phyloP scores from a whole-genome alignment of 2,329 filamentous ascomycete species.

The Stachybotrys chlorohalonatus region DNA sequence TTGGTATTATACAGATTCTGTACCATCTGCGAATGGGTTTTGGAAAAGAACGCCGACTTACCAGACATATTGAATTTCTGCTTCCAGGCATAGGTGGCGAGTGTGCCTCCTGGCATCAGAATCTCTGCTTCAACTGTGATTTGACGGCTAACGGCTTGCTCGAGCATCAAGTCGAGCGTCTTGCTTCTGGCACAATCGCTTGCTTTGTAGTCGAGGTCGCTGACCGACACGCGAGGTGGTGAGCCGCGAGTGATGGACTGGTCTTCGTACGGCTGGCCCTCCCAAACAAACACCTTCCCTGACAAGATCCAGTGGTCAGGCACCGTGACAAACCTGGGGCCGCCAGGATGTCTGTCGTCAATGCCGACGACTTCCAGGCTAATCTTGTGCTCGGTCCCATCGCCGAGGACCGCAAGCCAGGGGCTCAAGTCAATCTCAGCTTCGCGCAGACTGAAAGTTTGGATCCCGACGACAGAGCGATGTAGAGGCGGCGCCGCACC shows the following conservation, averaged over 20 bases:
- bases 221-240: background rate
- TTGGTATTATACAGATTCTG: background rate
- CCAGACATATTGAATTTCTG: background rate
- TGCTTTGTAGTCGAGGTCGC: background rate
- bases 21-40: background rate
- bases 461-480: constrained; percentile 67
- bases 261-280: constrained; percentile 28
- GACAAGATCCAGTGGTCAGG: constrained; percentile 57
- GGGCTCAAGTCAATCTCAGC: constrained; percentile 77
- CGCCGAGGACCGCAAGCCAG: constrained; percentile 60
- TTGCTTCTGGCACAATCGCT: background rate
- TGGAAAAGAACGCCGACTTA: background rate
- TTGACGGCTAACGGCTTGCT: background rate
- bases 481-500: constrained; percentile 70
- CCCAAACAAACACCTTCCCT: constrained; percentile 75
- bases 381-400: constrained; percentile 57
- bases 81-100: background rate
- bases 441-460: constrained; percentile 71
- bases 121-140: background rate
- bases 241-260: background rate
- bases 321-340: constrained; percentile 35
- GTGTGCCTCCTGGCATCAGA: background rate
- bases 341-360: constrained; percentile 36
- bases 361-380: constrained; percentile 59
- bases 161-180: background rate